Percentiles rank a stretch among this genome's conserved stretches.
These are phyloP conservation scores for Pleurostoma richardsiae DNA, from an alignment of 2,329 filamentous ascomycete species.

Conservation along the genomic window DNA sequence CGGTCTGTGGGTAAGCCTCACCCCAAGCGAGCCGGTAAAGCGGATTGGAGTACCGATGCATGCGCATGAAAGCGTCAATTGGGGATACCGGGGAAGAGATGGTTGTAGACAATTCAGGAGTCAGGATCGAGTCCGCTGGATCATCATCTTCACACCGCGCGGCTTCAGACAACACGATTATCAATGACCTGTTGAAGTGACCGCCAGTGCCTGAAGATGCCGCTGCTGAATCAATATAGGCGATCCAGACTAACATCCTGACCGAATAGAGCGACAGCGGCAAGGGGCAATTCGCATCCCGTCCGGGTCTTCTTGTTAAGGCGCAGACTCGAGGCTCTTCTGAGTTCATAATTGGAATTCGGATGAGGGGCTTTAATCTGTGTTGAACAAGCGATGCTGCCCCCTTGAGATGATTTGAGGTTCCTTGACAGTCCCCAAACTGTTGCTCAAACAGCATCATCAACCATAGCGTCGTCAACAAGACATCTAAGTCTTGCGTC, in stretches of 20 bases:
- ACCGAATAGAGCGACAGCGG: slow-evolving; percentile 24
- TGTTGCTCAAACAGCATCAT: slow-evolving; percentile 32
- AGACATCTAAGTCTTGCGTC: slow-evolving; percentile 20
- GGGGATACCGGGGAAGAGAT: slow-evolving; percentile 3
- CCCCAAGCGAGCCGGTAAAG: slow-evolving; percentile 26
- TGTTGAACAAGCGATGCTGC: slow-evolving; percentile 22
- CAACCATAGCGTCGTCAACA: slow-evolving; percentile 24
- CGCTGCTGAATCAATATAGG: slow-evolving; percentile 21
- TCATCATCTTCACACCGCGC: neutral
- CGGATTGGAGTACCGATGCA: slow-evolving; percentile 25
- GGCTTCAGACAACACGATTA: slow-evolving; percentile 9
- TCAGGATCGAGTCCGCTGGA: neutral
- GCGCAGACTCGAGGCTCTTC: neutral
- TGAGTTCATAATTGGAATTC: slow-evolving; percentile 4
- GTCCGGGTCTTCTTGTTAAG: no score
- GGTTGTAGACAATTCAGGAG: neutral
- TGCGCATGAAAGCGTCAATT: slow-evolving; percentile 15
- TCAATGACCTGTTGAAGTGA: slow-evolving; percentile 20
- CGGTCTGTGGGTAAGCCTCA: slow-evolving; percentile 23
- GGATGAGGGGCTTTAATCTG: slow-evolving; percentile 10
- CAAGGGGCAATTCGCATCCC: no score
- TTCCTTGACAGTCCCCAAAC: slow-evolving; percentile 25
- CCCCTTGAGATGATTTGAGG: slow-evolving; percentile 24
- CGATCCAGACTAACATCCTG: slow-evolving; percentile 26
- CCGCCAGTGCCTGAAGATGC: slow-evolving; percentile 24